Percentiles rank a stretch among this genome's conserved stretches.
Conservation (phyloP, 2,329 filamentous ascomycete species). For the Escovopsis sp. region DNA sequence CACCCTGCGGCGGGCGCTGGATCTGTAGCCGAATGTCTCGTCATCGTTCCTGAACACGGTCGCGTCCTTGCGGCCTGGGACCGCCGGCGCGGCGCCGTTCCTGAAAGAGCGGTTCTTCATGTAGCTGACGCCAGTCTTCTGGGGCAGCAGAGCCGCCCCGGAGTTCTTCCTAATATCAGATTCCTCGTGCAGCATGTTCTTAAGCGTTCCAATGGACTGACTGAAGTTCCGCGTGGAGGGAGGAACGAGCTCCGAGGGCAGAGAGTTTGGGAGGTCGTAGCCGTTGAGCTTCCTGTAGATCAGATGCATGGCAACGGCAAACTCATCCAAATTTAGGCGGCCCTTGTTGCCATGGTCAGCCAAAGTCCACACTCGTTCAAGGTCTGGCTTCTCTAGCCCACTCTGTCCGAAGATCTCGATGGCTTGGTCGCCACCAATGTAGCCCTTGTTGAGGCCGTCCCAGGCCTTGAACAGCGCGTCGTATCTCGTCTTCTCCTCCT, state of each 20-base stretch:
- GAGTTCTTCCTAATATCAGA: conserved; percentile 80
- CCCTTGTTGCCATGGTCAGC: conserved; percentile 91
- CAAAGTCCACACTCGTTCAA: conserved; percentile 89
- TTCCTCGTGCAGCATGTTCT: conserved; percentile 76
- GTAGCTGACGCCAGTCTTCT: conserved; percentile 96
- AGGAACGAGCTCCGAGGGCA: conserved; percentile 85
- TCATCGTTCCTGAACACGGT: conserved; percentile 97
- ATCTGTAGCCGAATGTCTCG: conserved; percentile 81
- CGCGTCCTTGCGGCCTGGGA: conserved; percentile 67
- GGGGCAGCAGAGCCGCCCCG: conserved; percentile 78
- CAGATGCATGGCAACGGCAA: conserved; percentile 96
- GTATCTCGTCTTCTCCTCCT: conserved; percentile 95
- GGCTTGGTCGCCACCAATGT: conserved; percentile 78
- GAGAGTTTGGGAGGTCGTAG: conserved; percentile 73
- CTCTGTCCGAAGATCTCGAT: conserved; percentile 97
- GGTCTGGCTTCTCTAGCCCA: conserved; percentile 75
- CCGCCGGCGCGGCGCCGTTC: conserved; percentile 40
- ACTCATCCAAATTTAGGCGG: conserved; percentile 88
- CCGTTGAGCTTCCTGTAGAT: conserved; percentile 96
- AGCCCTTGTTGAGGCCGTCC: conserved; percentile 90
- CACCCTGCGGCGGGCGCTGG: conserved; percentile 77
- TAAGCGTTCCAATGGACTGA: conserved; percentile 85
- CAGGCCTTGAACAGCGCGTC: conserved; percentile 90
- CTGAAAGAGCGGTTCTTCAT: conserved; percentile 91
- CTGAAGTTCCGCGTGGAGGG: conserved; percentile 89